Conservation (phyloP, 1,284 basidiomycete genomes). For the Cutaneotrichosporon sp. region DNA sequence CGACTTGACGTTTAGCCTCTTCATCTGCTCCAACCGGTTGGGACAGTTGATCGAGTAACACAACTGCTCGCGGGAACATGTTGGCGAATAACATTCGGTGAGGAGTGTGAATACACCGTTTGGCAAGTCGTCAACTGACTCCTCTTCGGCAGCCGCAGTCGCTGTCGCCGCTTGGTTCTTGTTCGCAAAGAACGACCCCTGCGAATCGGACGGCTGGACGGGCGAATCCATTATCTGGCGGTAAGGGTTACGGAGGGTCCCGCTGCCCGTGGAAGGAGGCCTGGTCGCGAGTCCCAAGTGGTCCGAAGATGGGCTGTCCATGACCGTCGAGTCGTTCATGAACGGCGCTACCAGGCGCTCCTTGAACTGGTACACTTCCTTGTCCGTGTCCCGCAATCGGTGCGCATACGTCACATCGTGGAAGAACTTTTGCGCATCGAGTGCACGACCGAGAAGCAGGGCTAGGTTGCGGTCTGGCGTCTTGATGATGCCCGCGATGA, state of each 20-base stretch:
- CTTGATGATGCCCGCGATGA: slow-evolving; percentile 95
- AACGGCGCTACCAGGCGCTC: slow-evolving; percentile 46
- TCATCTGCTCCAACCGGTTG: slow-evolving; percentile 86
- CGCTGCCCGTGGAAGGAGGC: slow-evolving; percentile 26
- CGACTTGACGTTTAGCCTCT: slow-evolving; percentile 76
- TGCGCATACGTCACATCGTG: slow-evolving; percentile 99
- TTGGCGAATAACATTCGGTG: slow-evolving; percentile 97
- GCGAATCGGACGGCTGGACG: slow-evolving; percentile 10
- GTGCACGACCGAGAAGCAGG: slow-evolving; percentile 82
- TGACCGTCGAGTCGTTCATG: slow-evolving; percentile 23
- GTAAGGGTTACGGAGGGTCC: slow-evolving; percentile 3
- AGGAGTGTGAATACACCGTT: slow-evolving; percentile 94
- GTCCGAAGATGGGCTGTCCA: slow-evolving; percentile 27
- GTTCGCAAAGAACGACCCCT: slow-evolving; percentile 22
- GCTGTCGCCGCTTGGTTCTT: background rate
- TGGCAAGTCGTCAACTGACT: slow-evolving; percentile 61
- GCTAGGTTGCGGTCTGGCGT: slow-evolving; percentile 96
- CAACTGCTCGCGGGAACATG: slow-evolving; percentile 83
- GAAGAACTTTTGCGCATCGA: slow-evolving; percentile 98
- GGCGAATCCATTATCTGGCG: slow-evolving; percentile 1
- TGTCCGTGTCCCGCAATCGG: slow-evolving; percentile 78
- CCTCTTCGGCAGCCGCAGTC: slow-evolving; percentile 12
- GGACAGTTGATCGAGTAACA: slow-evolving; percentile 99
- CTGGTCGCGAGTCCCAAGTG: slow-evolving; percentile 13
- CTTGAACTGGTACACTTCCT: slow-evolving; percentile 89